phyloP scores from a whole-genome alignment of 164 flowering plant species.

The Buxus sempervirens region DNA sequence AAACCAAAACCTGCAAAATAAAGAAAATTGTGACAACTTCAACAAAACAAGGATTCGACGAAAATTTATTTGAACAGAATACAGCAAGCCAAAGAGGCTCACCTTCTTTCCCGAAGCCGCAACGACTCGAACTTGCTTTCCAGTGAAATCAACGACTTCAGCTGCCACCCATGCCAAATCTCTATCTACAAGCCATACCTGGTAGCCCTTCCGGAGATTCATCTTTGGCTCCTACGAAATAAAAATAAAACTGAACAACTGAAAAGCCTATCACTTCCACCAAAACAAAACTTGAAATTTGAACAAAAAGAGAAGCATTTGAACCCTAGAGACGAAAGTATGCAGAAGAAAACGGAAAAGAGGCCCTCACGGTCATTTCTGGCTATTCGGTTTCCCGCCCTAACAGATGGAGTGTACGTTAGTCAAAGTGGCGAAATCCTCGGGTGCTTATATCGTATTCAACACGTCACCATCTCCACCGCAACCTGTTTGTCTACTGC shows the following conservation, averaged over 20 bases:
- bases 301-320: neutral
- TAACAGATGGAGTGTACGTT: constrained; percentile 4
- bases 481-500: neutral
- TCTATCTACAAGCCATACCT: constrained; percentile 84
- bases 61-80: neutral
- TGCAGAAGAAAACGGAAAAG: constrained; percentile 6
- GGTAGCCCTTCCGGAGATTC: constrained; percentile 68
- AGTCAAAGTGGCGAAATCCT: constrained; percentile 9
- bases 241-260: neutral
- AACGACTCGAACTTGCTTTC: constrained; percentile 54
- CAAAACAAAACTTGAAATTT: neutral
- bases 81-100: neutral
- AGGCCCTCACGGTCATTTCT: constrained; percentile 14
- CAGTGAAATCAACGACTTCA: constrained; percentile 49
- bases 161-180: constrained; percentile 75
- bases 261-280: constrained; percentile 17
- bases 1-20: constrained; percentile 40
- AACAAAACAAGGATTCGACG: neutral
- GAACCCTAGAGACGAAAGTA: constrained; percentile 16
- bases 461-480: neutral
- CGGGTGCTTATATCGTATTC: neutral
- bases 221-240: constrained; percentile 31
- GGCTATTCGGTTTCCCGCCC: constrained; percentile 22
- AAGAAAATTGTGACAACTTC: neutral
- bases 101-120: constrained; percentile 75